Percentiles rank a stretch among this genome's conserved stretches.
Conservation (phyloP, 2,329 filamentous ascomycete genomes). For the Xylaria sp. region DNA sequence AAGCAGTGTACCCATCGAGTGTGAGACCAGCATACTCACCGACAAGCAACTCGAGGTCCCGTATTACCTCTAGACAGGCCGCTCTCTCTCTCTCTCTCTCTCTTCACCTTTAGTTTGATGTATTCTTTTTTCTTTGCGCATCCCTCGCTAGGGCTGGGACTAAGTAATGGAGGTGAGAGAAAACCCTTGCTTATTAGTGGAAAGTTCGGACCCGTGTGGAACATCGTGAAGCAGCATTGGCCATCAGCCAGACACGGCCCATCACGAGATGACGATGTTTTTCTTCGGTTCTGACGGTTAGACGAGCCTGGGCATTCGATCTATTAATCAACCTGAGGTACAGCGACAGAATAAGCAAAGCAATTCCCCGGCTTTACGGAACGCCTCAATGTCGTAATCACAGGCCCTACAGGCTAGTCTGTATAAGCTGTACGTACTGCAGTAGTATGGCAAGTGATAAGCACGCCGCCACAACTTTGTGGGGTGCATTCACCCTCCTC, state of each 20-base stretch:
- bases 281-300: constrained; percentile 20
- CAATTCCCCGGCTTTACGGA: constrained; percentile 31
- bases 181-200: constrained; percentile 7
- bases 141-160: constrained; percentile 11
- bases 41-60: constrained; percentile 16
- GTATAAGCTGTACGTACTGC: constrained; percentile 8
- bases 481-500: constrained; percentile 43
- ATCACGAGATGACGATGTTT: constrained; percentile 14
- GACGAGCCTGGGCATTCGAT: constrained; percentile 17
- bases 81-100: neutral
- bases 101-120: constrained; percentile 16
- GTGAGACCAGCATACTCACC: constrained; percentile 9
- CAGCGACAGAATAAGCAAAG: constrained; percentile 26
- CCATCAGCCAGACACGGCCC: constrained; percentile 10
- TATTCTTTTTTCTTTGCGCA: constrained; percentile 8
- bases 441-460: constrained; percentile 35
- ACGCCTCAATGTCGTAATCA: constrained; percentile 31
- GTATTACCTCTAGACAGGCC: constrained; percentile 6
- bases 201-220: constrained; percentile 31
- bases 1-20: constrained; percentile 8
- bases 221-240: constrained; percentile 27
- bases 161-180: constrained; percentile 7
- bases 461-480: constrained; percentile 38
- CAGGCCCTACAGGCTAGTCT: constrained; percentile 11
- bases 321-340: constrained; percentile 34